Percentiles rank a stretch among this genome's conserved stretches.
Evolutionary conservation across 139 green algal genomes (phyloP).

Genomic region (Zygnema cylindricum): DNA sequence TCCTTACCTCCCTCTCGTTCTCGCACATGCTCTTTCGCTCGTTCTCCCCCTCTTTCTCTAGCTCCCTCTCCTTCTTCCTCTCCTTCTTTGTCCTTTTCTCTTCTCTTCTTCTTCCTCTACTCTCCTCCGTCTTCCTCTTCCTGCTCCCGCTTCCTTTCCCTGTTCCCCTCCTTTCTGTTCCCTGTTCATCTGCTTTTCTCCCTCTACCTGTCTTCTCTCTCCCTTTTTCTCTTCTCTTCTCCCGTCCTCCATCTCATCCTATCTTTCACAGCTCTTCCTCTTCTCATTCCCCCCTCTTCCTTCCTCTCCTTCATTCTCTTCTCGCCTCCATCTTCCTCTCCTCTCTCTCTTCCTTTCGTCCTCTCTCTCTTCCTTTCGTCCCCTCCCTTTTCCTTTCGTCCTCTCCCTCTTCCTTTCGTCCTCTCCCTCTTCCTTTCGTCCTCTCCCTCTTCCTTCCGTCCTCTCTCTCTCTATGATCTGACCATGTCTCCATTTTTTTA

Average conservation of each 20-base stretch:
- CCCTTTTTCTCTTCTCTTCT: not conserved
- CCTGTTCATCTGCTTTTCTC: not conserved
- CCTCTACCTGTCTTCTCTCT: not conserved
- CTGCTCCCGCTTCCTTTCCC: not conserved
- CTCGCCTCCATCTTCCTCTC: not conserved
- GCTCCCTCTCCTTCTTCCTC: not conserved
- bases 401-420: not conserved
- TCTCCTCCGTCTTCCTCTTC: not conserved
- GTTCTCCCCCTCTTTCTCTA: not conserved
- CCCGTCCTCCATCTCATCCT: too few relatives aligned
- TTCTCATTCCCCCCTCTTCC: not conserved
- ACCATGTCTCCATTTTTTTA: too few relatives aligned
- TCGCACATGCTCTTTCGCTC: not conserved
- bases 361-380: not conserved
- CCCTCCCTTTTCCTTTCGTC: not conserved
- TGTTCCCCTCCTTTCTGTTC: not conserved
- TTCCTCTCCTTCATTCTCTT: not conserved
- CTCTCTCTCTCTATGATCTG: not conserved
- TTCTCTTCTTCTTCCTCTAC: not conserved
- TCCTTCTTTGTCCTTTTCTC: not conserved
- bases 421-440: not conserved
- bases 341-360: not conserved
- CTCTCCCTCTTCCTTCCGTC: not conserved
- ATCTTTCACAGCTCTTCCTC: too few relatives aligned
- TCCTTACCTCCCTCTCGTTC: not conserved